Base-by-base conservation (phyloP, 768 basidiomycete species). In the Auricularia sp. region DNA sequence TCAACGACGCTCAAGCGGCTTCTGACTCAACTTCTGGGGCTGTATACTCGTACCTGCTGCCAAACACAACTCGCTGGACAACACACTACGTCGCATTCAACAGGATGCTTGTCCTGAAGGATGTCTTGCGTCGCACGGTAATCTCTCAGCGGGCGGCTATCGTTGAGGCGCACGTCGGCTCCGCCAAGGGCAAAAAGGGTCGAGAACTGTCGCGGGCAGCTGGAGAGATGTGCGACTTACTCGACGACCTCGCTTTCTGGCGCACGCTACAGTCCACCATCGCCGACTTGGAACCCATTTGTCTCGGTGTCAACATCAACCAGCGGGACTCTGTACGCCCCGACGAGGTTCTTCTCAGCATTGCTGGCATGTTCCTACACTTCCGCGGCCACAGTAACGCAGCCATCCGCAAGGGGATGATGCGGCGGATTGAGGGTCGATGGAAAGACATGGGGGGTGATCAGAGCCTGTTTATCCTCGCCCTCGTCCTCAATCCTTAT, bases 11-110 rank as follows among this genome's bases (percentile, higher is more conserved):
- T 53, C 76, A 76, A 65, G n/a, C 61, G 6, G 23, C 39, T 34
- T 58, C 56, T 16, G 64, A 18, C 16, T 18, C 47, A 66, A 16
- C 68, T 69, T 33, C 12, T 42, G 7, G 33, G 43, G 34, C 6
- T 10, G 44, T 34, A n/a, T 36, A 44, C 70, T 5, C 70, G 72
- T 12, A 61, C 77, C 10, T 78, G 34, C 71, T 70, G 35, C 69
- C 76, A n/a, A 73, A 72, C 1, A 64, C 74, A 29, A 77, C 76
- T 16, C 67, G 71, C 18, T 79, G 76, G 76, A 76, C 74, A 11
- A 68, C 71, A 29, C 66, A 68, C 34, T 74, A 70, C 64, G 71
- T 72, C 39, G 34, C 63, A 23, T 62, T 65, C 42, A 23, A 33
- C 4, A 72, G 66, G 18, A 70, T 78, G 18, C 67, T 76, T 12